These are phyloP conservation scores for Mucor lusitanicus DNA, from an alignment of 371 early-diverging fungal species.

Conservation along the genomic window DNA sequence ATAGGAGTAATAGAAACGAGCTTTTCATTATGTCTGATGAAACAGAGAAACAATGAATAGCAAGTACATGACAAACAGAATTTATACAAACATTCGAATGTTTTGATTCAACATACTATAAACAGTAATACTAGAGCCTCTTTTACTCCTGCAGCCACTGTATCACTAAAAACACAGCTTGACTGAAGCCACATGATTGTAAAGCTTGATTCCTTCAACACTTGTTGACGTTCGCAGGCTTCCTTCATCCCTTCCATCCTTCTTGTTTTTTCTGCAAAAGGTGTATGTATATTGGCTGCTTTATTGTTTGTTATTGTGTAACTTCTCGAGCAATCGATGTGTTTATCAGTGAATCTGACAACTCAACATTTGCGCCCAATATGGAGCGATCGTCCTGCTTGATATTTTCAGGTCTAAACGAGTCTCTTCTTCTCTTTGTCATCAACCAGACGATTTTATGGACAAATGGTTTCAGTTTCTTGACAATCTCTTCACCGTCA, in stretches of 20 bases:
- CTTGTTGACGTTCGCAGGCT: not conserved
- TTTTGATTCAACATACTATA: not conserved
- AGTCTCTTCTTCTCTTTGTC: constrained; percentile 37
- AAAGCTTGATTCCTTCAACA: not conserved
- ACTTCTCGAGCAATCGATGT: constrained; percentile 43
- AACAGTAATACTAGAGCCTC: not conserved
- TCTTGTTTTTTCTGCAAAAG: too few species aligned
- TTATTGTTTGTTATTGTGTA: not conserved
- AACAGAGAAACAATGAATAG: not conserved
- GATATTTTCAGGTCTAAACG: constrained; percentile 26
- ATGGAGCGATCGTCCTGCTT: constrained; percentile 35
- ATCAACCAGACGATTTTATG: constrained; percentile 46
- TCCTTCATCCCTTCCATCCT: not conserved
- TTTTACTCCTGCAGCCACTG: not conserved
- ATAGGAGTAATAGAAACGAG: not conserved
- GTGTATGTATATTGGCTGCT: not conserved
- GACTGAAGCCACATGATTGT: not conserved
- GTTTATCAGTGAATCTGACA: constrained; percentile 40
- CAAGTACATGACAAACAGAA: not conserved
- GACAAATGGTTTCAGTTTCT: constrained; percentile 40
- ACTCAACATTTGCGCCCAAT: constrained; percentile 41
- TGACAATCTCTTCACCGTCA: constrained; percentile 53
- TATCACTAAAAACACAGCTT: not conserved
- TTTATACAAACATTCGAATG: not conserved
- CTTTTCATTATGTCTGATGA: not conserved